A percentile compares a stretch with the other conserved stretches of the same genome.
phyloP scores from a whole-genome alignment of 140 eudicot genomes.

The Anethum foeniculum region DNA sequence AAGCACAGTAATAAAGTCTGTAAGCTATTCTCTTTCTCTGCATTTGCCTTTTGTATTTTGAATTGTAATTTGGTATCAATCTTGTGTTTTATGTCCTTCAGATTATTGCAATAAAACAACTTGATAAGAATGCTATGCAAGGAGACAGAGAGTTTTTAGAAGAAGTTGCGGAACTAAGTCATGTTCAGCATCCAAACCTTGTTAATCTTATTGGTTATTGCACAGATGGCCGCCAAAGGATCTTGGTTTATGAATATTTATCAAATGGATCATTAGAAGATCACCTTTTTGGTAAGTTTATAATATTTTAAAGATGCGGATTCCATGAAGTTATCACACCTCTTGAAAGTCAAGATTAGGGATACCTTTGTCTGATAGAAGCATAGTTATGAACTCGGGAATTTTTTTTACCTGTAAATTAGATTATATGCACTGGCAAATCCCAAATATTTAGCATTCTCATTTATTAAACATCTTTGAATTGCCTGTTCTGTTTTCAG shows the following conservation, averaged over 20 bases:
- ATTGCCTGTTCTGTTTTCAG: background rate
- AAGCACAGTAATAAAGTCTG: conserved; percentile 40
- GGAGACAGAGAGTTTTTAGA: conserved; percentile 65
- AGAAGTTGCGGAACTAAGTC: conserved; percentile 57
- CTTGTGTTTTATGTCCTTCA: conserved; percentile 14
- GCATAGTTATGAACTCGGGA: background rate
- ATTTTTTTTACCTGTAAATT: too few species aligned
- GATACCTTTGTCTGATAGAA: background rate
- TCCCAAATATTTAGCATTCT: background rate
- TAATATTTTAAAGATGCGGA: background rate
- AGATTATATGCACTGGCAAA: background rate
- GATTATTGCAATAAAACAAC: conserved; percentile 70
- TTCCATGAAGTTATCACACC: background rate
- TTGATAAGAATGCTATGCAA: conserved; percentile 66
- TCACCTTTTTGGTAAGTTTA: conserved; percentile 2
- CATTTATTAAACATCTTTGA: background rate
- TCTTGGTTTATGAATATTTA: conserved; percentile 43
- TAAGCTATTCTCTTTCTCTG: conserved; percentile 2
- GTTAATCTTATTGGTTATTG: conserved; percentile 68
- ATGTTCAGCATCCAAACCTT: conserved; percentile 63
- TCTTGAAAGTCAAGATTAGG: background rate
- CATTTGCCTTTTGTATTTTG: background rate
- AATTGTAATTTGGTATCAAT: background rate
- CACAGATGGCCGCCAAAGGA: conserved; percentile 58
- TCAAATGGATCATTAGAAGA: background rate